phyloP scores from a whole-genome alignment of 2,329 filamentous ascomycete species.

The Diplodia sapinea region DNA sequence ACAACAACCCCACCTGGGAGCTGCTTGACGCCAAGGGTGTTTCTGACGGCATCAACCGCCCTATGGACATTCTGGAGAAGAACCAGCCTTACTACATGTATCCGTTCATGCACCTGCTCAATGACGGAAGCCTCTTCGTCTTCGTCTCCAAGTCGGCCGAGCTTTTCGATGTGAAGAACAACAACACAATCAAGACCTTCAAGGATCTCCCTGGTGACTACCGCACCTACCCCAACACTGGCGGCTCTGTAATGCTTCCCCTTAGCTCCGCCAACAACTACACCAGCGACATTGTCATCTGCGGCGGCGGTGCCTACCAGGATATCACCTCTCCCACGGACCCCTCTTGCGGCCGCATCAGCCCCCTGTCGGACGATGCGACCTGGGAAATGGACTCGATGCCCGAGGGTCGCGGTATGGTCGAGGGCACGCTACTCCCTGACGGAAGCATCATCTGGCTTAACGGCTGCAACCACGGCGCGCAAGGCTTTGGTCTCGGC shows the following conservation, averaged over 20 bases:
- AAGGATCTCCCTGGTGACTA: constrained; percentile 62
- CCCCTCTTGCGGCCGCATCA: constrained; percentile 63
- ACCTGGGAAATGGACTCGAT: constrained; percentile 64
- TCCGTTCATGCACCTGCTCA: constrained; percentile 65
- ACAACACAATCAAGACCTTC: constrained; percentile 53
- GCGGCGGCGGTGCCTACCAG: constrained; percentile 65
- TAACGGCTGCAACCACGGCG: constrained; percentile 64
- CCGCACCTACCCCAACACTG: constrained; percentile 66
- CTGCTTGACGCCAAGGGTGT: constrained; percentile 59
- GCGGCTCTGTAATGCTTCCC: constrained; percentile 63
- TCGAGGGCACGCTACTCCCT: constrained; percentile 64
- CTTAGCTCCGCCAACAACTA: constrained; percentile 59
- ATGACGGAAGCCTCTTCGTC: constrained; percentile 62
- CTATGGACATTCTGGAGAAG: constrained; percentile 60
- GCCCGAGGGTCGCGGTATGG: constrained; percentile 65
- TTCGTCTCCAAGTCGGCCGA: constrained; percentile 63
- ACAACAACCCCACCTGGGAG: constrained; percentile 70
- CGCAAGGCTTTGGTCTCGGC: constrained; percentile 66
- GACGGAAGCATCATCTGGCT: constrained; percentile 68
- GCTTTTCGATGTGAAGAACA: constrained; percentile 59
- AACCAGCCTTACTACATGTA: constrained; percentile 71
- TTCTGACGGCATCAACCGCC: constrained; percentile 55
- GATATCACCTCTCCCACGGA: constrained; percentile 65
- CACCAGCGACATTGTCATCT: constrained; percentile 62
- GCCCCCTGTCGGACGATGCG: constrained; percentile 55